Conservation (phyloP, 805 yeast genomes). For the Barnettozyma populi region DNA sequence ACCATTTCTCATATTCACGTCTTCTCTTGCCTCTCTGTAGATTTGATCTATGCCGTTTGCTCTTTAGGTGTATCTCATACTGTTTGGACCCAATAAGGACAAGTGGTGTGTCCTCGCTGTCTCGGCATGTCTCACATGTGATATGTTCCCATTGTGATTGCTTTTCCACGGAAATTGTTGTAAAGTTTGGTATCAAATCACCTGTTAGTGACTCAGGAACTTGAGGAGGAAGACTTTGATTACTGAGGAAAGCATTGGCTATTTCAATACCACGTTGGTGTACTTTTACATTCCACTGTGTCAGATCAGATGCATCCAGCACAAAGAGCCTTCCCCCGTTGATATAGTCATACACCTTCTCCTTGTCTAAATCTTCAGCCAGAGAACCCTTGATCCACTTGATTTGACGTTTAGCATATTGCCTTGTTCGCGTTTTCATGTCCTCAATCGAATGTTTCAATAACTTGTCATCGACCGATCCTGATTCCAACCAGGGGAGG, state of each 20-base stretch:
- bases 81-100: slow-evolving; percentile 69
- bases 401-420: slow-evolving; percentile 82
- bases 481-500: slow-evolving; percentile 54
- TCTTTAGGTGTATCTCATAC: slow-evolving; percentile 61
- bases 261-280: slow-evolving; percentile 48
- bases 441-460: slow-evolving; percentile 50
- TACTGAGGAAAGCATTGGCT: slow-evolving; percentile 34
- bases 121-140: slow-evolving; percentile 61
- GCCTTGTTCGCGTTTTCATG: slow-evolving; percentile 82
- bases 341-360: slow-evolving; percentile 37
- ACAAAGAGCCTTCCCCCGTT: slow-evolving; percentile 63
- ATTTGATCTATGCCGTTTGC: slow-evolving; percentile 63
- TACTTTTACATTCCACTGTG: slow-evolving; percentile 55
- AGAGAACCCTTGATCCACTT: slow-evolving; percentile 83
- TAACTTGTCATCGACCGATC: slow-evolving; percentile 13
- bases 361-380: slow-evolving; percentile 51
- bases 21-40: slow-evolving; percentile 43
- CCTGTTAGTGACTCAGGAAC: background rate
- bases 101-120: slow-evolving; percentile 46
- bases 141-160: slow-evolving; percentile 56
- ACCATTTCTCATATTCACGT: slow-evolving; percentile 45
- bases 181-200: slow-evolving; percentile 1
- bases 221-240: slow-evolving; percentile 26
- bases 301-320: slow-evolving; percentile 72
- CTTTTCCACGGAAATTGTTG: slow-evolving; percentile 15